phyloP scores from a whole-genome alignment of 2,329 filamentous ascomycete species.

The Colletotrichum sp. region DNA sequence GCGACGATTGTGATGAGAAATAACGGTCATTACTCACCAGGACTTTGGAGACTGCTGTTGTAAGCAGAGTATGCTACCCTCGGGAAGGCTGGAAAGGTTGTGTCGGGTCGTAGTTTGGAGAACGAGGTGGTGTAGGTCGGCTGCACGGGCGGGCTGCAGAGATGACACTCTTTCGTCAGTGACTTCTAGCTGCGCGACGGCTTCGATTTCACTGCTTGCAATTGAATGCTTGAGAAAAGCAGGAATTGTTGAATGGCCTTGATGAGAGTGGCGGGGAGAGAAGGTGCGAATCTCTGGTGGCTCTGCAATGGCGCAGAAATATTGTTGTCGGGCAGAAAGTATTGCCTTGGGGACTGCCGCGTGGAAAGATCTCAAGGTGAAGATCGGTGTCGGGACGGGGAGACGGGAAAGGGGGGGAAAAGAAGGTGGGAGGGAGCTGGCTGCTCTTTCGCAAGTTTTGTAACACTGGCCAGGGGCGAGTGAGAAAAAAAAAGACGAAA shows the following conservation, averaged over 20 bases:
- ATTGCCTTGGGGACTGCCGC: background rate
- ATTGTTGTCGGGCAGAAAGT: background rate
- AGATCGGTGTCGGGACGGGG: background rate
- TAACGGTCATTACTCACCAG: conserved; percentile 15
- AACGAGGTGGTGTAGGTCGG: background rate
- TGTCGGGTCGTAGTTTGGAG: background rate
- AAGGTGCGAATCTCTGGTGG: background rate
- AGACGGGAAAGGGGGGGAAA: conserved; percentile 6
- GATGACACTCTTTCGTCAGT: background rate
- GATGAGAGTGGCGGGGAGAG: background rate
- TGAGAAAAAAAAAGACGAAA: background rate
- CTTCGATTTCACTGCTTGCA: background rate
- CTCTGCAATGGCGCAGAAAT: background rate
- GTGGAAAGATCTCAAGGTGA: background rate
- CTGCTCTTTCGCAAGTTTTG: background rate
- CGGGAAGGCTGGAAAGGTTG: background rate
- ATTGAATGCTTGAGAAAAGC: background rate
- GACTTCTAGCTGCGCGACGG: background rate
- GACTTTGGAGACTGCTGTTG: background rate
- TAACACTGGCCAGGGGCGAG: conserved; percentile 10
- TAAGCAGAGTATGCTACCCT: background rate
- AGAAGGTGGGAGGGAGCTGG: conserved; percentile 1
- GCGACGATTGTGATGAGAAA: background rate
- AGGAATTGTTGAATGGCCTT: background rate
- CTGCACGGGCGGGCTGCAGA: background rate